Base-by-base conservation (phyloP, 805 yeast species). In the Scheffersomyces ergatensis region DNA sequence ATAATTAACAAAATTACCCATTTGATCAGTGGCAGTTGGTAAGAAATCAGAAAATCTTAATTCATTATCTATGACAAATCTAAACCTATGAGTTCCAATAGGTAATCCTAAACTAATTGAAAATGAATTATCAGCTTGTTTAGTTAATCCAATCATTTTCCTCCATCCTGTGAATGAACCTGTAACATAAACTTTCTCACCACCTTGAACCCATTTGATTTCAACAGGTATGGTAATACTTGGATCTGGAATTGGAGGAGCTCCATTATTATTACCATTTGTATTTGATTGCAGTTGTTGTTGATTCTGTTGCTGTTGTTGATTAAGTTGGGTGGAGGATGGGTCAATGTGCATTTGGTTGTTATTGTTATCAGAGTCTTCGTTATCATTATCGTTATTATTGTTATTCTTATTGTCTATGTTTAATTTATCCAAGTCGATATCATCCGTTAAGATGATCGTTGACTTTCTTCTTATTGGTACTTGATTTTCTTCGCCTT, bases 81-180 rank as follows among this genome's bases (percentile, higher is more conserved):
- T 79, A 64, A 92, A 87, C 48, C 97, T 73, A 63, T 90, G 97
- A 0, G 96, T 90, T 8, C 97, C 97, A 5, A 85, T 82, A 0
- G 96, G 96, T 35, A 88, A 65, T 31, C 87, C 86, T 37, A 88
- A 69, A 38, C 85, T 83, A 19, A 88, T 84, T 34, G 80, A 71
- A 53, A 83, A 83, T 29, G 72, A 70, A 17, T 74, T 74, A 50
- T 81, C 80, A 8, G 53, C 70, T 64, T 62, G 78, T 62, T 69
- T 70, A 23, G 75, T 75, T 53, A 93, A 69, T 30, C 95, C 95
- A 56, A 92, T 90, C 98, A 93, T 92, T 64, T 90, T 92, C 50
- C 97, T 74, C 98, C 99, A 93, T 3, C 96, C 97, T 0, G 99
- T 93, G 65, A 92, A 92, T 0, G 97, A 86, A 37, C 99, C 99